Evolutionary conservation across 768 basidiomycete species (phyloP).

Genomic region (Boletus reticulatus): DNA sequence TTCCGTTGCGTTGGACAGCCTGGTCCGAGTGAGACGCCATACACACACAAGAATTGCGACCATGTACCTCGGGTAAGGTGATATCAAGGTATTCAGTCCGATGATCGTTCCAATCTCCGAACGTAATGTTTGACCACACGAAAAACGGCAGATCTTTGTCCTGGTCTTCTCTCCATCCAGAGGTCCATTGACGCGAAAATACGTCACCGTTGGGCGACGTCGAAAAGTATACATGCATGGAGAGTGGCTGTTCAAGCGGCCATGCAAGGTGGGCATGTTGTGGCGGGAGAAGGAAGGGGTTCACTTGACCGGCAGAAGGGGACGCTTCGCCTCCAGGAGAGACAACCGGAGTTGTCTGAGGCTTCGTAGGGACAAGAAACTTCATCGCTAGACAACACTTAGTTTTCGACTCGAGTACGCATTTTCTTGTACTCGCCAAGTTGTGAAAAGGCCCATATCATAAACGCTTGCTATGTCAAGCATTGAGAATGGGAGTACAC

Average conservation of each 20-base stretch:
- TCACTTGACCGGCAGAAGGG: slow-evolving; percentile 28
- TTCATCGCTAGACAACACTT: slow-evolving; percentile 39
- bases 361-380: slow-evolving; percentile 38
- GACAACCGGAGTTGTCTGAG: slow-evolving; percentile 29
- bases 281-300: slow-evolving; percentile 55
- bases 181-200: slow-evolving; percentile 55
- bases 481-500: slow-evolving; percentile 5
- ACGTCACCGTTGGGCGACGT: slow-evolving; percentile 61
- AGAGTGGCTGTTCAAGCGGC: slow-evolving; percentile 56
- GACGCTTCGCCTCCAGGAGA: slow-evolving; percentile 22
- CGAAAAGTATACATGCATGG: slow-evolving; percentile 74
- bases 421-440: slow-evolving; percentile 43
- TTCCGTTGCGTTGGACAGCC: slow-evolving; percentile 76
- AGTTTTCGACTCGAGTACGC: background rate
- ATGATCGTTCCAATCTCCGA: slow-evolving; percentile 71
- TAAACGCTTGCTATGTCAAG: slow-evolving; percentile 57
- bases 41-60: background rate
- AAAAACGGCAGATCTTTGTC: slow-evolving; percentile 61
- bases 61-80: slow-evolving; percentile 63
- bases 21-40: slow-evolving; percentile 28
- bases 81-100: slow-evolving; percentile 56
- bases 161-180: slow-evolving; percentile 44
- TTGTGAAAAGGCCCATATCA: slow-evolving; percentile 66
- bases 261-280: slow-evolving; percentile 54
- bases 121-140: slow-evolving; percentile 75